phyloP scores from a whole-genome alignment of 495 filamentous ascomycete genomes.

The Neurospora discreta region DNA sequence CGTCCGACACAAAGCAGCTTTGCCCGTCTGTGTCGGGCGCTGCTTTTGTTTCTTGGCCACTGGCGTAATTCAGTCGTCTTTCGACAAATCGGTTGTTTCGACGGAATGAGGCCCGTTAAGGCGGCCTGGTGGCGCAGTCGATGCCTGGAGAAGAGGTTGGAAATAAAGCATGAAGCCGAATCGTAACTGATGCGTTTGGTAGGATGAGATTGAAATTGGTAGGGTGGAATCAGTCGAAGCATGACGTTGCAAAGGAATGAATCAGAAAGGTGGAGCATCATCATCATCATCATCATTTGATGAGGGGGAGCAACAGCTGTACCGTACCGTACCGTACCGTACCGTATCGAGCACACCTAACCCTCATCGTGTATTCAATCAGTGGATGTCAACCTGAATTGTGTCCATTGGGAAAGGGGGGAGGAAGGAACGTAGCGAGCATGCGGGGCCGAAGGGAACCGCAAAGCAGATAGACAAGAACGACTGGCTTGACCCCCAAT shows the following conservation, averaged over 20 bases:
- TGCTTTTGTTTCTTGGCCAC: too few species aligned
- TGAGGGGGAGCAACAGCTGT: background rate
- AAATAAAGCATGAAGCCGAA: background rate
- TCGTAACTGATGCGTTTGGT: background rate
- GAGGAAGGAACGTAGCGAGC: background rate
- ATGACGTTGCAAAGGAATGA: background rate
- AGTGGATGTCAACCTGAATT: background rate
- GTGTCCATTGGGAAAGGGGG: background rate
- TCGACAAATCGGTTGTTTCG: background rate
- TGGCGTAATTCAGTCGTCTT: background rate
- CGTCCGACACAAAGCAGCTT: background rate
- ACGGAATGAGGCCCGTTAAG: background rate
- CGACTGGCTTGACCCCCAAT: background rate
- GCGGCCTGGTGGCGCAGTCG: background rate
- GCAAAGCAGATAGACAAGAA: background rate
- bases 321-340: background rate
- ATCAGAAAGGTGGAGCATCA: background rate
- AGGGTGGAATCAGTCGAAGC: too few species aligned
- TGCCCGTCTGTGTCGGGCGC: background rate
- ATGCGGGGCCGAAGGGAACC: background rate
- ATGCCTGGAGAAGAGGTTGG: background rate
- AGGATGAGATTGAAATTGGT: background rate
- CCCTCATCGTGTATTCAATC: background rate
- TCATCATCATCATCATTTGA: background rate
- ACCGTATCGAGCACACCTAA: background rate